A percentile compares a stretch with the other conserved stretches of the same genome.
phyloP scores from a whole-genome alignment of 768 basidiomycete genomes.

The Tremella fuciformis region DNA sequence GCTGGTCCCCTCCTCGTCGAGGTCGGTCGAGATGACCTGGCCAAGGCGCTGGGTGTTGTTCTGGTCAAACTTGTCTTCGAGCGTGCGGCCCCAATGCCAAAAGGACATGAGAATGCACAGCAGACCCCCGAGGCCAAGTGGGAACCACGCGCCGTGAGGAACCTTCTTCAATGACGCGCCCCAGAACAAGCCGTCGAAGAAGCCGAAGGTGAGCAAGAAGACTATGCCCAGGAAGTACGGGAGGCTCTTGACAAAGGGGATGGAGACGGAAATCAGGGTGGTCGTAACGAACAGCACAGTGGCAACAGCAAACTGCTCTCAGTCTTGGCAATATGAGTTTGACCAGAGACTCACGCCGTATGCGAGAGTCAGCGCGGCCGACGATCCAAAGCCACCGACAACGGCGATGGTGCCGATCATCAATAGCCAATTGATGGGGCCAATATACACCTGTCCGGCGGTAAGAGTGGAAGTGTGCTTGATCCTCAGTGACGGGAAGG shows the following conservation, averaged over 20 bases:
- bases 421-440: conserved; percentile 62
- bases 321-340: no score
- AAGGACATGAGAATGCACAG: conserved; percentile 61
- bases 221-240: conserved; percentile 55
- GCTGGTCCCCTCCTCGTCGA: not conserved
- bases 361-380: conserved; percentile 61
- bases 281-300: conserved; percentile 67
- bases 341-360: conserved; percentile 47
- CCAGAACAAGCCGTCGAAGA: conserved; percentile 67
- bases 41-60: conserved; percentile 58
- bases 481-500: conserved; percentile 61
- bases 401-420: conserved; percentile 60
- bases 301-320: conserved; percentile 56
- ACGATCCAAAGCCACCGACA: conserved; percentile 61
- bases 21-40: conserved; percentile 44
- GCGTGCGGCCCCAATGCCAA: conserved; percentile 63
- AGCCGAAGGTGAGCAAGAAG: conserved; percentile 62
- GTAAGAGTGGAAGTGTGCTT: conserved; percentile 62
- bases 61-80: conserved; percentile 64
- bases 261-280: conserved; percentile 60
- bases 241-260: conserved; percentile 59
- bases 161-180: conserved; percentile 58
- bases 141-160: conserved; percentile 67
- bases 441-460: conserved; percentile 67
- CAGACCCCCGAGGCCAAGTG: conserved; percentile 60